Percentiles rank a stretch among this genome's conserved stretches.
These are phyloP conservation scores for Parasarocladium wereldwijsianum DNA, from an alignment of 2,329 filamentous ascomycete species.

Conservation along the genomic window DNA sequence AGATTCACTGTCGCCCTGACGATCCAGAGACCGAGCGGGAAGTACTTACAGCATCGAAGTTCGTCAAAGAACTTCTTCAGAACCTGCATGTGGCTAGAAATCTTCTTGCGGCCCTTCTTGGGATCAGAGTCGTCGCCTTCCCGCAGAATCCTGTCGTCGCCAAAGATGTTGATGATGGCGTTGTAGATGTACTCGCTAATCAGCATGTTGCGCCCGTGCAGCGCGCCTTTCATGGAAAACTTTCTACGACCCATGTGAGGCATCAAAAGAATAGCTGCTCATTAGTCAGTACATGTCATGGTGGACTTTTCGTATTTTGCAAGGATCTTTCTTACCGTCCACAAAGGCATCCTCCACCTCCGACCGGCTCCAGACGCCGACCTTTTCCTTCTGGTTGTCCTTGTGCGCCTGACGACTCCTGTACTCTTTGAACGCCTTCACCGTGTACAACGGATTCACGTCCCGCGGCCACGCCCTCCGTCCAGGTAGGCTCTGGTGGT, in stretches of 20 bases:
- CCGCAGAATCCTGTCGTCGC: slow-evolving; percentile 26
- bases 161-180: slow-evolving; percentile 22
- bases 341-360: slow-evolving; percentile 52
- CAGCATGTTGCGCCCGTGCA: slow-evolving; percentile 55
- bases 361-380: slow-evolving; percentile 37
- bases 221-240: slow-evolving; percentile 47
- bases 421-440: slow-evolving; percentile 50
- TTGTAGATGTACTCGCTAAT: slow-evolving; percentile 51
- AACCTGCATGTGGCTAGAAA: slow-evolving; percentile 58
- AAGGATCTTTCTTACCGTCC: slow-evolving; percentile 34
- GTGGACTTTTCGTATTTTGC: too few species aligned
- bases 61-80: slow-evolving; percentile 51
- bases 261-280: slow-evolving; percentile 45
- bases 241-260: slow-evolving; percentile 53
- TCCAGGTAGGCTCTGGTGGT: too few species aligned
- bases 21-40: too few species aligned
- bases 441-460: slow-evolving; percentile 46
- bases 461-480: too few species aligned
- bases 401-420: slow-evolving; percentile 50
- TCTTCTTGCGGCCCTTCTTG: slow-evolving; percentile 44
- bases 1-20: too few species aligned
- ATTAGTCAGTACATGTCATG: slow-evolving; percentile 1
- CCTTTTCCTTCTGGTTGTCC: slow-evolving; percentile 41
- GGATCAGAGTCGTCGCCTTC: slow-evolving; percentile 28
- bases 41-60: slow-evolving; percentile 46